A percentile compares a stretch with the other conserved stretches of the same genome.
Conservation (phyloP, 2,329 filamentous ascomycete species). For the Calonectria henricotiae region DNA sequence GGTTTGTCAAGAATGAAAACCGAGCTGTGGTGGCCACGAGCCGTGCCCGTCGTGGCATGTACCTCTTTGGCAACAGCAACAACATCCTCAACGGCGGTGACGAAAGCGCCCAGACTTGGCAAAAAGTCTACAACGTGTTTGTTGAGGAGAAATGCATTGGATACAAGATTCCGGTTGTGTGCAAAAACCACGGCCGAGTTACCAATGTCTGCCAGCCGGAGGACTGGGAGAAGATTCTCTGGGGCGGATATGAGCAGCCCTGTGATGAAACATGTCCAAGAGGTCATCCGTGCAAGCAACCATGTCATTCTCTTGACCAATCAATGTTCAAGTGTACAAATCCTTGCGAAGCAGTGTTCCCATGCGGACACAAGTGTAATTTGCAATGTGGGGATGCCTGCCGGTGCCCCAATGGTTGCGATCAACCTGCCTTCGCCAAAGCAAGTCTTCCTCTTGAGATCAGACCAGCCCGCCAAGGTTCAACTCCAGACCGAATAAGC, state of each 20-base stretch:
- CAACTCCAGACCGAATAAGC: background rate
- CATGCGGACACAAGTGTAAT: slow-evolving; percentile 45
- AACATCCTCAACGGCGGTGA: slow-evolving; percentile 65
- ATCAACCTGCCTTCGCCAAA: slow-evolving; percentile 19
- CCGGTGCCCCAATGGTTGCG: slow-evolving; percentile 40
- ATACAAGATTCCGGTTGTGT: slow-evolving; percentile 74
- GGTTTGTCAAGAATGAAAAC: slow-evolving; percentile 80
- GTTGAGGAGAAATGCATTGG: slow-evolving; percentile 53
- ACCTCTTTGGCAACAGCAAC: slow-evolving; percentile 84
- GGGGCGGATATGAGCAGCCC: slow-evolving; percentile 42
- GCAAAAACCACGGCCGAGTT: slow-evolving; percentile 71
- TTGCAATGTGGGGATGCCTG: slow-evolving; percentile 43
- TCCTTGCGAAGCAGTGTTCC: slow-evolving; percentile 40
- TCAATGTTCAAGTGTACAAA: slow-evolving; percentile 54
- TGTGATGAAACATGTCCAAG: slow-evolving; percentile 43
- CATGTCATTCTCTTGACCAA: slow-evolving; percentile 44
- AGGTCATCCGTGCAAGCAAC: slow-evolving; percentile 45
- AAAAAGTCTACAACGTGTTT: slow-evolving; percentile 62
- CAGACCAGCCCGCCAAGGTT: background rate
- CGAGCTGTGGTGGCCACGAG: slow-evolving; percentile 74
- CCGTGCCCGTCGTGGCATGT: slow-evolving; percentile 84
- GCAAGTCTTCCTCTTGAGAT: background rate
- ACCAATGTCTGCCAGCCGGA: slow-evolving; percentile 68
- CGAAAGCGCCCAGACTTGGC: slow-evolving; percentile 62
- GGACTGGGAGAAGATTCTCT: slow-evolving; percentile 64